Evolutionary conservation across 345 rosid genomes (phyloP).

Genomic region (Fremontodendron californicum): DNA sequence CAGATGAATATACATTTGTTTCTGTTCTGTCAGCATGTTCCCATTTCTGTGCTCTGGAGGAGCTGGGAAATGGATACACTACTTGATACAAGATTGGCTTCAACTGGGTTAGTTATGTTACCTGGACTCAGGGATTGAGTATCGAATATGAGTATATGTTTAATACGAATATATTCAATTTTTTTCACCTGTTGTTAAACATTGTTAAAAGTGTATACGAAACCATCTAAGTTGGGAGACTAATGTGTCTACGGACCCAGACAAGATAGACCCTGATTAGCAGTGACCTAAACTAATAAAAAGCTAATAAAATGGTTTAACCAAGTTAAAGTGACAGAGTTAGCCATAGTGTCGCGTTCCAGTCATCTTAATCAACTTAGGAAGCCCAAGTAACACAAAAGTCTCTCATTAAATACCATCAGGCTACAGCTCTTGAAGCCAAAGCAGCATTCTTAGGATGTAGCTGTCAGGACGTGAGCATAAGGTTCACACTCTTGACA

Average conservation of each 20-base stretch:
- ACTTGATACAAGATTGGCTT: constrained; percentile 4
- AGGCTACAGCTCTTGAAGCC: neutral
- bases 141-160: no score
- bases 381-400: constrained; percentile 11
- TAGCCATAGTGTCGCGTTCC: neutral
- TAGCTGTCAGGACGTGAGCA: neutral
- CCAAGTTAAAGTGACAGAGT: neutral
- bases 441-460: neutral
- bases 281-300: constrained; percentile 6
- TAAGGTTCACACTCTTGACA: constrained; percentile 2
- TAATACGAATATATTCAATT: no score
- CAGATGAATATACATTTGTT: constrained; percentile 25
- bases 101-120: constrained; percentile 12
- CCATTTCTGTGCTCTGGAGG: constrained; percentile 17
- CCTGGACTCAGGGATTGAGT: constrained; percentile 23
- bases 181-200: constrained; percentile 21
- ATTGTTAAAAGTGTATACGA: neutral
- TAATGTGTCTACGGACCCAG: neutral
- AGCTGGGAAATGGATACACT: constrained; percentile 19
- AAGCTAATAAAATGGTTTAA: constrained; percentile 1
- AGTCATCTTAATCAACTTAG: constrained; percentile 9
- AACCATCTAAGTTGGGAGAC: neutral
- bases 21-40: constrained; percentile 29
- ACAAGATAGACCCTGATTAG: neutral
- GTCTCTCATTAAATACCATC: neutral